A percentile compares a stretch with the other conserved stretches of the same genome.
phyloP scores from a whole-genome alignment of 345 rosid genomes.

The Salix exigua region DNA sequence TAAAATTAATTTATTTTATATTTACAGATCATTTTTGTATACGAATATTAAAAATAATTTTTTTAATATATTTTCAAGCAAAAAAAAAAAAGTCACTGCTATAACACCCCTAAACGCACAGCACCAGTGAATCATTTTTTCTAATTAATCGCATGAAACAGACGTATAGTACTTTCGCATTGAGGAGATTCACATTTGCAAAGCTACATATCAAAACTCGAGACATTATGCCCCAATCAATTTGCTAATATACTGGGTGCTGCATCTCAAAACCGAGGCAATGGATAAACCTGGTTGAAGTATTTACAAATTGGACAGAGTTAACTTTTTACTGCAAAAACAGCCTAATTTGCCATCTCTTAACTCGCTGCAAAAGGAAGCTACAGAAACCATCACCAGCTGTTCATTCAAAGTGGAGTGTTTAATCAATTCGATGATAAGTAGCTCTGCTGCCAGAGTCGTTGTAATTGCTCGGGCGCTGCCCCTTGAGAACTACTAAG shows the following conservation, averaged over 20 bases:
- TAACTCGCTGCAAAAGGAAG: constrained; percentile 10
- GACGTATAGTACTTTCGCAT: not conserved
- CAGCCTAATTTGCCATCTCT: constrained; percentile 15
- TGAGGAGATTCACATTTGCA: not conserved
- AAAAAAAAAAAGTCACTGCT: too few relatives aligned
- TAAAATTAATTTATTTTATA: too few relatives aligned
- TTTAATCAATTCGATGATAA: not conserved
- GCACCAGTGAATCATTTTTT: too few relatives aligned
- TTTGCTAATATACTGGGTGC: not conserved
- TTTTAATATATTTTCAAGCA: too few relatives aligned
- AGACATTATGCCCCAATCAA: constrained; percentile 14
- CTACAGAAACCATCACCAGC: constrained; percentile 14
- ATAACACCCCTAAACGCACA: too few relatives aligned
- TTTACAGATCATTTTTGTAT: too few relatives aligned
- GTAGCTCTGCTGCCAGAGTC: constrained; percentile 19
- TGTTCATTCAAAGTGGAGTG: not conserved
- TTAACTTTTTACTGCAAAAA: not conserved
- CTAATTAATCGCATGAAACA: too few relatives aligned
- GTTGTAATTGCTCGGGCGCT: constrained; percentile 12
- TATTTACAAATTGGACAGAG: constrained; percentile 25
- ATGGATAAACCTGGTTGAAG: constrained; percentile 7
- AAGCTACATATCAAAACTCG: not conserved
- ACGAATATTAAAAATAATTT: too few relatives aligned
- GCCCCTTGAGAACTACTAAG: constrained; percentile 13
- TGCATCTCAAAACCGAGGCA: constrained; percentile 12